Evolutionary conservation across 2,329 filamentous ascomycete species (phyloP), one percentile per base, ranked within the genome.

Genomic region (Aspergillus versicolor): DNA sequence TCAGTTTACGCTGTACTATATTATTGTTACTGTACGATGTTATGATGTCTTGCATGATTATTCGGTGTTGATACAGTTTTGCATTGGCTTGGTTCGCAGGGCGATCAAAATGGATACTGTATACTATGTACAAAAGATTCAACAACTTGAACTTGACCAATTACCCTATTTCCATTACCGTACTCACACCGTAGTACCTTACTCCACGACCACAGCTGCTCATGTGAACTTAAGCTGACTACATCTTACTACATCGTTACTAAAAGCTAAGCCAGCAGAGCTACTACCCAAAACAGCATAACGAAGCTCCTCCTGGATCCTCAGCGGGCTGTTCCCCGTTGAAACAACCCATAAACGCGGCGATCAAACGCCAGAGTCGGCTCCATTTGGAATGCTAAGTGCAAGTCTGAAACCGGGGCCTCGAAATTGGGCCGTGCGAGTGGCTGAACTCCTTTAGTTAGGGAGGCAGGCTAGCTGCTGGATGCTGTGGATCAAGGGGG

Each of bases 41-140:
- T 54, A 54, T 41, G 51, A 54, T 54, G 43, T 30, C 38, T 45
- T 47, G 51, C 51, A 54, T 41, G 42, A 41, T 37, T 41, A 45
- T 52, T 53, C 21, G 34, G 43, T 46, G 34, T 43, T 54, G 27
- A 53, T 53, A 40, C 42, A 53, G 27, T 15, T 48, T 48, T 41
- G 51, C 51, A 54, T 47, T 53, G 42, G 42, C 24, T 47, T 37
- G 34, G 34, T 37, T 37, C 13, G 34, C 34, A 37, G 34, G 34
- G 34, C 34, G 34, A 37, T 37, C 34, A 37, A 37, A 37, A 37
- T 13, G 34, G 34, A 37, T n/a, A n/a, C 34, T 37, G 34, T 37
- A 37, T 30, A 30, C 27, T 30, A 30, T 9, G 24, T 24, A 24
- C 24, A 24, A 30, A 30, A 30, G 27, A 30, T 30, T 30, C 27